Evolutionary conservation across 2,329 filamentous ascomycete species (phyloP), one percentile per base, ranked within the genome.

Genomic region (Ophiostoma piceae): DNA sequence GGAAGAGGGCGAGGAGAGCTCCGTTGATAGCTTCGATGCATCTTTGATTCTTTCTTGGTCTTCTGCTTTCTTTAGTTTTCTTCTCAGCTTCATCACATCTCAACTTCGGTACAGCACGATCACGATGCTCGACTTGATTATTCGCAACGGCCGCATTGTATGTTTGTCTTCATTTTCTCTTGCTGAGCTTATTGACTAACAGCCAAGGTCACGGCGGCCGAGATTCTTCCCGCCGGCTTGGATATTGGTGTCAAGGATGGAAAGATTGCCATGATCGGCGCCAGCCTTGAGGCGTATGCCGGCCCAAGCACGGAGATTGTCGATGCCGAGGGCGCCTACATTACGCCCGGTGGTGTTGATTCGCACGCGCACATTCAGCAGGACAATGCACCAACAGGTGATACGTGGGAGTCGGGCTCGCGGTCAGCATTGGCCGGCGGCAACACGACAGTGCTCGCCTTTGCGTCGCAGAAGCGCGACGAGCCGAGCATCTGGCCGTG

Each of bases 391-490:
- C 72, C 72, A 4, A 77, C 77, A 2, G 74, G 76, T n/a, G 79
- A 80, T 73, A 79, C 73, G 22, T 80, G 74, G 65, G 76, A 75
- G 69, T 67, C 73, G 22, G 85, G 85, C 0, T 83, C 84, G 0
- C 79, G 85, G 9, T 84, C 81, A 29, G 86, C 85, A 2, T 80
- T 88, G 68, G 84, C 84, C 2, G 85, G 86, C 9, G 85, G 85
- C 35, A 87, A 82, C 5, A 88, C 86, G 0, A 87, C 86, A 0
- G 79, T 88, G 19, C 76, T 88, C 8, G 80, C 84, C 0, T 88
- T 89, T 75, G 86, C 85, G 0, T 81, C 82, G 4, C 85, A 87
- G 74, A 77, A 79, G 54, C 82, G 82, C 29, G 73, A 76, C 1
- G 79, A 84, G n/a, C 76, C 78, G 6, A 82, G 80, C 1, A 75